These are phyloP conservation scores for Spongospora subterranea DNA, from an alignment of 208 protist genomes.

Conservation along the genomic window DNA sequence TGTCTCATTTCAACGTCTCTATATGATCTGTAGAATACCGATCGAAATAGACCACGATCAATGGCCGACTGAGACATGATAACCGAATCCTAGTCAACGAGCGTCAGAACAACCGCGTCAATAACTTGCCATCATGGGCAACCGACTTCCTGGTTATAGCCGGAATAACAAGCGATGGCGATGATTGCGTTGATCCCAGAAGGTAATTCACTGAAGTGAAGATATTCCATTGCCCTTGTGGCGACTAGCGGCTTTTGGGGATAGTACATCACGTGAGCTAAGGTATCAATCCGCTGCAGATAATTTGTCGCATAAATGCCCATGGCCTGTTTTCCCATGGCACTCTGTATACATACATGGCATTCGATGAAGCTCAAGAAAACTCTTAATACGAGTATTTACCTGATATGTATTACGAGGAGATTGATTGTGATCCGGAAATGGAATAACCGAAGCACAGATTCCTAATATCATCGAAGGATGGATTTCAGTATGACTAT, in stretches of 20 bases:
- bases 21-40: conserved; percentile 87
- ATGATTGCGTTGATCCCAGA: conserved; percentile 92
- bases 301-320: conserved; percentile 91
- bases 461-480: conserved; percentile 94
- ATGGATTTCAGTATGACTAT: conserved; percentile 96
- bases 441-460: conserved; percentile 93
- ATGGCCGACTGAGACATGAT: conserved; percentile 94
- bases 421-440: conserved; percentile 94
- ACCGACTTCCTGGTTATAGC: conserved; percentile 96
- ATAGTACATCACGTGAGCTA: conserved; percentile 92
- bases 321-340: conserved; percentile 97
- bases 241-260: conserved; percentile 90
- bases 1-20: conserved; percentile 80
- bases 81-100: conserved; percentile 84
- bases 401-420: conserved; percentile 93
- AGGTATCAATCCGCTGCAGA: conserved; percentile 89
- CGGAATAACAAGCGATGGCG: conserved; percentile 93
- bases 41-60: conserved; percentile 89
- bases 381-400: background rate
- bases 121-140: background rate
- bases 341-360: conserved; percentile 76
- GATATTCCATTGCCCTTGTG: conserved; percentile 88
- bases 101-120: background rate
- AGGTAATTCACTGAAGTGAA: conserved; percentile 91
- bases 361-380: background rate